These are phyloP conservation scores for Ophioceras dolichostomum DNA, from an alignment of 2,329 filamentous ascomycete genomes.

Conservation along the genomic window DNA sequence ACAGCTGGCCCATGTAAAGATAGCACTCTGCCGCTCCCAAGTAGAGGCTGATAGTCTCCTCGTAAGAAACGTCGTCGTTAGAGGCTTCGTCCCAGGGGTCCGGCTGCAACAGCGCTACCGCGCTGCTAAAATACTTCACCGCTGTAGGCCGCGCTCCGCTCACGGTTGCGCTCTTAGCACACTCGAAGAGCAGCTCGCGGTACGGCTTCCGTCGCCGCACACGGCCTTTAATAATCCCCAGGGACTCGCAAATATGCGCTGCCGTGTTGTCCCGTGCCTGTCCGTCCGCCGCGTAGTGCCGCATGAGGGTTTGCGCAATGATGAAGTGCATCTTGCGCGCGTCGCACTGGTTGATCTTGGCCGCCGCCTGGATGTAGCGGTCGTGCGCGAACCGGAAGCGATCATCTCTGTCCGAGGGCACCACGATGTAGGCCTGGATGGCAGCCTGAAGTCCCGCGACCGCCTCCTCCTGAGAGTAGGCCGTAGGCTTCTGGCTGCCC, in stretches of 20 bases:
- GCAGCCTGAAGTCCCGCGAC: constrained; percentile 72
- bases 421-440: constrained; percentile 67
- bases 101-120: constrained; percentile 66
- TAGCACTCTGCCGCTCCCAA: constrained; percentile 74
- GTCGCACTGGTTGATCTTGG: constrained; percentile 56
- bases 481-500: constrained; percentile 23
- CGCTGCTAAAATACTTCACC: constrained; percentile 67
- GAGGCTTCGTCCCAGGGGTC: constrained; percentile 66
- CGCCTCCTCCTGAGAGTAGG: constrained; percentile 53
- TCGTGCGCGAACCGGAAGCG: constrained; percentile 83
- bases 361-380: constrained; percentile 67
- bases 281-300: constrained; percentile 51
- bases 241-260: constrained; percentile 67
- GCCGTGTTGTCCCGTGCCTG: constrained; percentile 60
- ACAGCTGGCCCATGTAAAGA: constrained; percentile 62
- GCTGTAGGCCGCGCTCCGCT: constrained; percentile 75
- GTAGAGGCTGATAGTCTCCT: constrained; percentile 72
- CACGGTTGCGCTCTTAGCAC: constrained; percentile 66
- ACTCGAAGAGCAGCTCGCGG: constrained; percentile 65
- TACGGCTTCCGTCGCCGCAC: constrained; percentile 52
- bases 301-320: constrained; percentile 70
- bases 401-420: constrained; percentile 74
- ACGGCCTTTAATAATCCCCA: constrained; percentile 59
- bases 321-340: constrained; percentile 79
- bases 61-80: constrained; percentile 63